Evolutionary conservation across 2,329 filamentous ascomycete species (phyloP).

Genomic region (Sphaerulina vaccinii): DNA sequence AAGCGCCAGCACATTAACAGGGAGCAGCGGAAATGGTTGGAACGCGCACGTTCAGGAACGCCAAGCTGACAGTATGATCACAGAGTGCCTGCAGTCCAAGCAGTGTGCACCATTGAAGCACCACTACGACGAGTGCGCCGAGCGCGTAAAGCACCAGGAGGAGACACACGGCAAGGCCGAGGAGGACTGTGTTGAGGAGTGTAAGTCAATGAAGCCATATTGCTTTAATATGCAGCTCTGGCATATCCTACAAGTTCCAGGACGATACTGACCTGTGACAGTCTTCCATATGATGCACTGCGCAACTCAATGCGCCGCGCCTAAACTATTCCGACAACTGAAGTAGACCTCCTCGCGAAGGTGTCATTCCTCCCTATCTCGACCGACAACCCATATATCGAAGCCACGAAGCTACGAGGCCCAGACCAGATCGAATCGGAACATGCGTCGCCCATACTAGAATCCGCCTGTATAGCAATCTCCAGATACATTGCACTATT

Average conservation of each 20-base stretch:
- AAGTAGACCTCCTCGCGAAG: constrained; percentile 62
- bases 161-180: constrained; percentile 71
- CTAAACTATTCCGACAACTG: constrained; percentile 90
- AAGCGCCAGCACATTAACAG: background rate
- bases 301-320: constrained; percentile 86
- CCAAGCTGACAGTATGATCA: constrained; percentile 14
- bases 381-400: background rate
- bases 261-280: constrained; percentile 45
- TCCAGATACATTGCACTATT: constrained; percentile 38
- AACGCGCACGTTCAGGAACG: background rate
- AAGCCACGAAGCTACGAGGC: constrained; percentile 1
- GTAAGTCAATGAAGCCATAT: constrained; percentile 60
- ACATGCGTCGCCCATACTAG: constrained; percentile 10
- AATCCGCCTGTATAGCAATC: constrained; percentile 38
- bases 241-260: background rate
- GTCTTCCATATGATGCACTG: constrained; percentile 99
- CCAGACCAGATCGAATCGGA: constrained; percentile 4
- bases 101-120: constrained; percentile 88
- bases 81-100: constrained; percentile 87
- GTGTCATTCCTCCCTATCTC: background rate
- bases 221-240: background rate
- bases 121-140: constrained; percentile 97
- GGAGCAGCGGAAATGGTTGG: background rate
- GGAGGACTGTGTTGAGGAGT: constrained; percentile 99
- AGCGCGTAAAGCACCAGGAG: constrained; percentile 77